These are phyloP conservation scores for Boletus rubescentipes DNA, from an alignment of 768 basidiomycete genomes.

Conservation along the genomic window DNA sequence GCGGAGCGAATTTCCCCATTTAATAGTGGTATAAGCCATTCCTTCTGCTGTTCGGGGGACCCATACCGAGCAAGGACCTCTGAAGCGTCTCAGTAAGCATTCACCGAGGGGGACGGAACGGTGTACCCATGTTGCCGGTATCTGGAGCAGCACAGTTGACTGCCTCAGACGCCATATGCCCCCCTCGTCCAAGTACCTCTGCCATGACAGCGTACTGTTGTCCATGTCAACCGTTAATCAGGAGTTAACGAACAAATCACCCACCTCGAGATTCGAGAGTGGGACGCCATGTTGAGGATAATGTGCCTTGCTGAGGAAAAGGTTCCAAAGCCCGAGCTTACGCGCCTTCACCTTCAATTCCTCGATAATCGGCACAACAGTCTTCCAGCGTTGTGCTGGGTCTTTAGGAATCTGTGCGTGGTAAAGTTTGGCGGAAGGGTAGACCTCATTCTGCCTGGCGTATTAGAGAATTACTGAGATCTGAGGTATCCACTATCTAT, in stretches of 20 bases:
- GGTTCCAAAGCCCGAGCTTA: slow-evolving; percentile 91
- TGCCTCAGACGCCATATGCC: slow-evolving; percentile 79
- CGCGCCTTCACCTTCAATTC: slow-evolving; percentile 88
- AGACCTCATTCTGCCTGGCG: slow-evolving; percentile 71
- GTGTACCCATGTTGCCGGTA: slow-evolving; percentile 93
- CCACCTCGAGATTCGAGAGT: slow-evolving; percentile 92
- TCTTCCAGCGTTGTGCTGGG: slow-evolving; percentile 76
- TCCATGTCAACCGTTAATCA: not conserved
- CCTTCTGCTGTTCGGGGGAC: slow-evolving; percentile 84
- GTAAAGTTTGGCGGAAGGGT: slow-evolving; percentile 75
- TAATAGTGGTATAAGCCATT: slow-evolving; percentile 85
- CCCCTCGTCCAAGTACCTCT: slow-evolving; percentile 86
- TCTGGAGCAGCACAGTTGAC: slow-evolving; percentile 97
- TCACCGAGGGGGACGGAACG: not conserved
- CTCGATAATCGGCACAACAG: slow-evolving; percentile 74
- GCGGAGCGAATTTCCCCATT: slow-evolving; percentile 93
- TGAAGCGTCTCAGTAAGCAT: slow-evolving; percentile 32
- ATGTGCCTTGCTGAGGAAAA: slow-evolving; percentile 93
- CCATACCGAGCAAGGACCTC: slow-evolving; percentile 97
- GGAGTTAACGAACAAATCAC: not conserved
- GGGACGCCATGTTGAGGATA: slow-evolving; percentile 88
- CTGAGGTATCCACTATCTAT: slow-evolving; percentile 12
- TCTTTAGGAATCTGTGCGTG: slow-evolving; percentile 81
- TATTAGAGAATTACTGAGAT: not conserved
- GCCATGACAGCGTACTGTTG: slow-evolving; percentile 93